phyloP scores from a whole-genome alignment of 2,329 filamentous ascomycete species.

The Fusarium fujikuroi region DNA sequence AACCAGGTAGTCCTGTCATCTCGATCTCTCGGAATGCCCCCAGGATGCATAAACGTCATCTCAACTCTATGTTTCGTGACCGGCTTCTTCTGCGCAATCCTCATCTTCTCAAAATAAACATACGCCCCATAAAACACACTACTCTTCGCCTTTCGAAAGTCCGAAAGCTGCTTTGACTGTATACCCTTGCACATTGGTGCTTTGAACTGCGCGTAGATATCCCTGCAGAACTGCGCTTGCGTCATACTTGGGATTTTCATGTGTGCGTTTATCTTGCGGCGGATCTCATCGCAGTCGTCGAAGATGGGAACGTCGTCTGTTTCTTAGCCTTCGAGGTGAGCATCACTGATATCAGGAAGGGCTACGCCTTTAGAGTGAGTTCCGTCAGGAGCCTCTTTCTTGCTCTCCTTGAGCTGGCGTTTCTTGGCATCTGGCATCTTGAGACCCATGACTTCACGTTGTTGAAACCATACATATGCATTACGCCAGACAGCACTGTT shows the following conservation, averaged over 20 bases:
- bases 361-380: too few species aligned
- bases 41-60: background rate
- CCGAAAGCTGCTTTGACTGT: slow-evolving; percentile 12
- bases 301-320: background rate
- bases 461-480: too few species aligned
- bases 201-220: background rate
- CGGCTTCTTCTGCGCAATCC: slow-evolving; percentile 9
- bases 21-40: background rate
- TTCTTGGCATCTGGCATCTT: too few species aligned
- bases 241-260: background rate
- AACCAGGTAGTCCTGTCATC: background rate
- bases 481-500: too few species aligned
- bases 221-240: slow-evolving; percentile 4
- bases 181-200: slow-evolving; percentile 10
- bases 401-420: too few species aligned
- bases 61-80: background rate
- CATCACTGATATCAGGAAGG: too few species aligned
- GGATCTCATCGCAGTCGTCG: slow-evolving; percentile 10
- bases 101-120: slow-evolving; percentile 22
- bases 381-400: too few species aligned
- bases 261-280: slow-evolving; percentile 15
- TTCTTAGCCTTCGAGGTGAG: too few species aligned
- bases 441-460: too few species aligned
- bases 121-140: slow-evolving; percentile 8
- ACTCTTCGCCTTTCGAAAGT: slow-evolving; percentile 2